phyloP scores from a whole-genome alignment of 306 rosid genomes.

The Medicago ruthenica region DNA sequence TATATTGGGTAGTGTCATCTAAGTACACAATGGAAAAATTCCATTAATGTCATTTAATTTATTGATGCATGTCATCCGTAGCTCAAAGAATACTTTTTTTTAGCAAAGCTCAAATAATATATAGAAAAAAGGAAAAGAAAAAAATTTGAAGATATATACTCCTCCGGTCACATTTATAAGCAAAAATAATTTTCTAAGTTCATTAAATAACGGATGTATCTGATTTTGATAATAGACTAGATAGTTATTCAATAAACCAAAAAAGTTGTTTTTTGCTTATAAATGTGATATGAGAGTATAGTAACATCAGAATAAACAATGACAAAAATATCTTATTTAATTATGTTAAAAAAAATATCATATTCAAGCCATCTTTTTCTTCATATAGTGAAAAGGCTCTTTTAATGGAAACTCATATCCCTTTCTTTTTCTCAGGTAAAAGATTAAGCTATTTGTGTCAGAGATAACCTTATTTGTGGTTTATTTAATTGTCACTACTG shows the following conservation, averaged over 20 bases:
- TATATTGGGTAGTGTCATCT: neutral
- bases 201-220: too few species aligned
- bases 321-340: neutral
- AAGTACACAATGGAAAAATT: neutral
- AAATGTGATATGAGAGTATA: too few species aligned
- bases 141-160: neutral
- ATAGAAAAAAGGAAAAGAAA: neutral
- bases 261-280: too few species aligned
- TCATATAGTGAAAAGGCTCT: neutral
- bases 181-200: too few species aligned
- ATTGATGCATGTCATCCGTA: neutral
- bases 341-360: neutral
- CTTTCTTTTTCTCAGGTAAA: constrained; percentile 29
- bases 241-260: too few species aligned
- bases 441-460: constrained; percentile 31
- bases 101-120: neutral
- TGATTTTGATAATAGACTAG: too few species aligned
- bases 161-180: too few species aligned
- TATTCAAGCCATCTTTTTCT: neutral
- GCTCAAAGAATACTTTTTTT: neutral
- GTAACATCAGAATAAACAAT: neutral
- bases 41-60: neutral
- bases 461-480: constrained; percentile 23
- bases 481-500: constrained; percentile 35
- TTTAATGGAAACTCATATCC: too few species aligned